A percentile compares a stretch with the other conserved stretches of the same genome.
Evolutionary conservation across 805 yeast genomes (phyloP).

Genomic region (Ogataea naganishii): DNA sequence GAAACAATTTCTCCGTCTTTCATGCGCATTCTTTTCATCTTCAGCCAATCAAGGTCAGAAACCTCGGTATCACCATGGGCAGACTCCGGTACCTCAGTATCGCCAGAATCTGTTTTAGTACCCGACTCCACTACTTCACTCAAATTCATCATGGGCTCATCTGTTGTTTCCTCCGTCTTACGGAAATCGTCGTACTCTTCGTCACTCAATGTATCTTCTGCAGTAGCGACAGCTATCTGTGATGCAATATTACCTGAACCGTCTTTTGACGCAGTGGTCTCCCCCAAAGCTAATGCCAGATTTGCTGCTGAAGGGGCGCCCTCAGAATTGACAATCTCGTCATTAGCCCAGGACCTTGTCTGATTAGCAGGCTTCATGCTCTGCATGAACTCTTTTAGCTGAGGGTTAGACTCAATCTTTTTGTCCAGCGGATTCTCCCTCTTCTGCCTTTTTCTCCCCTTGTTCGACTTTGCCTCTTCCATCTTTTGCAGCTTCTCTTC

Average conservation of each 20-base stretch:
- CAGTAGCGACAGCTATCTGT: conserved; percentile 20
- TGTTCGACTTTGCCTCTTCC: conserved; percentile 39
- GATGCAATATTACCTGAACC: too few relatives aligned
- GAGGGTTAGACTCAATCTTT: conserved; percentile 56
- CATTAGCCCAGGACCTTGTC: conserved; percentile 69
- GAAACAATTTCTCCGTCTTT: too few relatives aligned
- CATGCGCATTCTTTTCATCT: conserved; percentile 65
- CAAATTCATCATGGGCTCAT: conserved; percentile 36
- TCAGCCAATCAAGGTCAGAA: conserved; percentile 83
- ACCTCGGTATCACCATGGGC: conserved; percentile 23
- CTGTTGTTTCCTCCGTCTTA: conserved; percentile 33
- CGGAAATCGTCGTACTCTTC: conserved; percentile 44
- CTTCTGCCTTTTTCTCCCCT: conserved; percentile 31
- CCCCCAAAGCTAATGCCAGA: conserved; percentile 31
- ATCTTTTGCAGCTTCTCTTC: conserved; percentile 41
- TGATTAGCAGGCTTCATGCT: conserved; percentile 72
- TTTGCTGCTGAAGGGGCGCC: conserved; percentile 38
- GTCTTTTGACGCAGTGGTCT: not conserved
- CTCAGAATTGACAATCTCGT: conserved; percentile 35
- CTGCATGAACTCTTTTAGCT: conserved; percentile 71
- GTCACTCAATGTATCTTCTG: conserved; percentile 36
- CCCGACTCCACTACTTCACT: conserved; percentile 3
- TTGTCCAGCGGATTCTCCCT: conserved; percentile 35
- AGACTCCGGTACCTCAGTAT: conserved; percentile 13
- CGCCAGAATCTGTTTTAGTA: conserved; percentile 5